A percentile compares a stretch with the other conserved stretches of the same genome.
Conservation (phyloP, 352 stramenopile species). For the Elongisporangium prolatum region DNA sequence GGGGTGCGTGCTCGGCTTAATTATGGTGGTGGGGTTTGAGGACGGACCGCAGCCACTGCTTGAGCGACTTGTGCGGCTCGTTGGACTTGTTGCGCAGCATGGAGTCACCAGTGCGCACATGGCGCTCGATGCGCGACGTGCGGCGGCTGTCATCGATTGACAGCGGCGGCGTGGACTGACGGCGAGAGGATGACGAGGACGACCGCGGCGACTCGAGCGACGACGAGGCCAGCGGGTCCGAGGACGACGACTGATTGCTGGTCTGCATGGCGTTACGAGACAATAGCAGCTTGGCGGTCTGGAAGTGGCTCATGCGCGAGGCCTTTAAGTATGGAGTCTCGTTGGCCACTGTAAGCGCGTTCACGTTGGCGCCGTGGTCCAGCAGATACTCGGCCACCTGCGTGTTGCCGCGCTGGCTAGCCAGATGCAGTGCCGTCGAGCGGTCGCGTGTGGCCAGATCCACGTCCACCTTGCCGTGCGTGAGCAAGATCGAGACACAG, state of each 20-base stretch:
- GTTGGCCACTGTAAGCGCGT: conserved; percentile 51
- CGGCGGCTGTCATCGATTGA: conserved; percentile 21
- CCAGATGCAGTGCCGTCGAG: conserved; percentile 73
- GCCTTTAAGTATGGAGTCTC: conserved; percentile 78
- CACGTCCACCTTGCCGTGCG: conserved; percentile 35
- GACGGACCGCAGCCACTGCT: conserved; percentile 64
- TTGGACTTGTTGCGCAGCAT: conserved; percentile 60
- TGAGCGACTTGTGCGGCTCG: conserved; percentile 57
- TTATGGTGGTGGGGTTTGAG: conserved; percentile 19
- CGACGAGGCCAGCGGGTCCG: conserved; percentile 13
- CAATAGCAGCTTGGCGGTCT: conserved; percentile 72
- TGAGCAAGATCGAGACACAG: conserved; percentile 61
- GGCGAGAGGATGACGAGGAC: conserved; percentile 6
- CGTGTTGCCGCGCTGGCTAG: conserved; percentile 74
- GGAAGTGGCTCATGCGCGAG: conserved; percentile 75
- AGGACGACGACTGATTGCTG: conserved; percentile 13
- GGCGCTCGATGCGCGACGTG: conserved; percentile 22
- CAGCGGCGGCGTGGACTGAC: conserved; percentile 16
- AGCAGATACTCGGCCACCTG: conserved; percentile 59
- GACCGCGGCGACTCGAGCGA: conserved; percentile 21
- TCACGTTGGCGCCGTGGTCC: conserved; percentile 60
- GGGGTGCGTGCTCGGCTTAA: background rate
- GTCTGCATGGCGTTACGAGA: conserved; percentile 35
- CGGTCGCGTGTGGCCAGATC: conserved; percentile 51
- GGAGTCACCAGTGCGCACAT: conserved; percentile 31